Evolutionary conservation across 805 yeast genomes (phyloP), one percentile per base, ranked within the genome.

Genomic region (Suhomyces sp.): DNA sequence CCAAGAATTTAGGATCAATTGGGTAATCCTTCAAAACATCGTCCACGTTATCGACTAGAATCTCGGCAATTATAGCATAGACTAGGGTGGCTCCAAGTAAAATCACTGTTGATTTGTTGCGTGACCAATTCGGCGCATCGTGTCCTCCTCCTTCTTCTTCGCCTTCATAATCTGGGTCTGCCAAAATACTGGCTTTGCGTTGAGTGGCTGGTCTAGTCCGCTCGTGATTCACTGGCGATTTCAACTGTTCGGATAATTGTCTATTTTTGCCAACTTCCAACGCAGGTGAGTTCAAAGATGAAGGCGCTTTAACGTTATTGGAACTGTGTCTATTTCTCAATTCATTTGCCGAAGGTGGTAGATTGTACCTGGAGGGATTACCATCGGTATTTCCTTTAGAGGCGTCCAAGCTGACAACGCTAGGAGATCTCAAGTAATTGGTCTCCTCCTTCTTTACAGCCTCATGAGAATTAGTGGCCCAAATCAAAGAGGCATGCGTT

Each of bases 41-140:
- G 69, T 94, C 98, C 19, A 93, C 97, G 55, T 91, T 90, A 65
- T 89, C 92, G 40, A 93, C 97, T 57, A 93, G 76, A 41, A 93
- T 90, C 69, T 93, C 98, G 1, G 98, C 99, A 61, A 94, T 92
- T 31, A 90, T 72, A 0, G 99, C 97, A 69, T 94, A 94, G 19
- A 91, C 73, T 9, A 92, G 57, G 0, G 99, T 94, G 0, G 98
- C 93, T 3, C 87, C 82, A 6, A 94, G 74, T 46, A 94, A 76
- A 50, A 94, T 92, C 15, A 87, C 80, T 0, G 96, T 81, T 2
- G 97, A 88, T 69, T 91, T 93, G 13, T 74, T 73, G 62, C 93
- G 81, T 6, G 96, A 86, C 99, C 99, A 94, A 66, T 94, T 94
- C 46, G 99, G 98, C 0, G 97, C 96, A 67, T 91, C 97, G 61